phyloP scores from a whole-genome alignment of 2,329 filamentous ascomycete species.

The Alternaria dauci region DNA sequence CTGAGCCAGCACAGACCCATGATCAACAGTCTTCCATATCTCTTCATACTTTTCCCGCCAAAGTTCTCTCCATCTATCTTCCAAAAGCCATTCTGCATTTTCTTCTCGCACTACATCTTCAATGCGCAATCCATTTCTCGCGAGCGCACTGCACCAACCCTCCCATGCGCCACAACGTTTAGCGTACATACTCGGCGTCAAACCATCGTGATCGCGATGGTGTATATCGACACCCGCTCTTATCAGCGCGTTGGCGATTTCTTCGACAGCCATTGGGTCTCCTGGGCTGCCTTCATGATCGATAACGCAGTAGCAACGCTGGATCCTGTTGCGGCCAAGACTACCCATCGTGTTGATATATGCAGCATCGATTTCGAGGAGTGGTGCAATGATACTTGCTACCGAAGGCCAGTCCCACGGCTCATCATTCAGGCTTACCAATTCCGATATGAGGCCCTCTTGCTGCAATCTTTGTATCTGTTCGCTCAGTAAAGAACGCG shows the following conservation, averaged over 20 bases:
- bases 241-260: constrained; percentile 6
- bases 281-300: neutral
- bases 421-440: neutral
- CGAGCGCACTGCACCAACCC: constrained; percentile 15
- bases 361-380: neutral
- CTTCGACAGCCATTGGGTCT: neutral
- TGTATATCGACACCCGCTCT: constrained; percentile 2
- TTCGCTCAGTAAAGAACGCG: constrained; percentile 3
- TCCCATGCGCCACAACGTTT: constrained; percentile 5
- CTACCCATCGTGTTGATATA: constrained; percentile 7
- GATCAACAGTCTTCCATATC: neutral
- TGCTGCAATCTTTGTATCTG: constrained; percentile 4
- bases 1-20: neutral
- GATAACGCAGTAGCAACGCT: neutral
- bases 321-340: constrained; percentile 10
- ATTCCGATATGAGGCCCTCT: constrained; percentile 2
- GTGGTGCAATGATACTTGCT: constrained; percentile 1
- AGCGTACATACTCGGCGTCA: constrained; percentile 13
- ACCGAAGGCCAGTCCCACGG: constrained; percentile 13
- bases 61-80: neutral
- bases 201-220: neutral
- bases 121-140: constrained; percentile 4
- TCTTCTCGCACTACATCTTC: constrained; percentile 10
- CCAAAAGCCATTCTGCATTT: constrained; percentile 8
- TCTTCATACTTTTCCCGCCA: constrained; percentile 7